Evolutionary conservation across 257 asterid species (phyloP), one percentile per base, ranked within the genome.

Genomic region (Lavandula angustifolia): DNA sequence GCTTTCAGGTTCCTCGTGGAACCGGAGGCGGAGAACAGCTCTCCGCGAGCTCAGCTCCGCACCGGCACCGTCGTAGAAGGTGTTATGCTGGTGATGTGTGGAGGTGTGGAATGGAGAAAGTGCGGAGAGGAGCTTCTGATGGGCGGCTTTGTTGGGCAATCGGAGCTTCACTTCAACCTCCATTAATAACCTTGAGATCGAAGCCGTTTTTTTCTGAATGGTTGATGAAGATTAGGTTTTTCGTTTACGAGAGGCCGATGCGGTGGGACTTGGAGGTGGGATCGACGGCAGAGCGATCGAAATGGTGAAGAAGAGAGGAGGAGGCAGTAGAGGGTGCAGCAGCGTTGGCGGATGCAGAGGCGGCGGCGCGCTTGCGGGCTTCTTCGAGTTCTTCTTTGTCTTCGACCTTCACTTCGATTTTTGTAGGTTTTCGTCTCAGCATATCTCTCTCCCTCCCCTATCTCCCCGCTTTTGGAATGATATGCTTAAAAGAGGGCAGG

Each of bases 341-440:
- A 11, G 79, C 3, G 61, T 81, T 16, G 34, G 82, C 54, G 68
- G 85, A 62, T 67, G 77, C 66, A 71, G 83, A 76, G 79, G 77
- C 66, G 73, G 83, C 78, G 79, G 87, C 81, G 64, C 82, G 89
- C 60, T 67, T 72, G 76, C 94, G 91, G 51, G 89, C 82, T 79
- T 89, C 98, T 71, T 88, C 95, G 78, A 87, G 90, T 84, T 92
- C 98, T 69, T 84, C 84, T 75, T 76, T 87, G 67, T 92, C 98
- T 76, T 89, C 97, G 11, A 82, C 75, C 70, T 77, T 84, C 6
- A 89, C 87, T 75, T 89, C 88, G 74, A 92, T 85, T 79, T 85
- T 87, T 54, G 91, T 89, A 5, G 98, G 86, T 72, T 85, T 92
- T 69, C 96, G 87, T 60, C 96, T 70, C 63, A 89, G 84, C 98